Conservation (phyloP, 257 asterid species). For the Solanum clarkiae region DNA sequence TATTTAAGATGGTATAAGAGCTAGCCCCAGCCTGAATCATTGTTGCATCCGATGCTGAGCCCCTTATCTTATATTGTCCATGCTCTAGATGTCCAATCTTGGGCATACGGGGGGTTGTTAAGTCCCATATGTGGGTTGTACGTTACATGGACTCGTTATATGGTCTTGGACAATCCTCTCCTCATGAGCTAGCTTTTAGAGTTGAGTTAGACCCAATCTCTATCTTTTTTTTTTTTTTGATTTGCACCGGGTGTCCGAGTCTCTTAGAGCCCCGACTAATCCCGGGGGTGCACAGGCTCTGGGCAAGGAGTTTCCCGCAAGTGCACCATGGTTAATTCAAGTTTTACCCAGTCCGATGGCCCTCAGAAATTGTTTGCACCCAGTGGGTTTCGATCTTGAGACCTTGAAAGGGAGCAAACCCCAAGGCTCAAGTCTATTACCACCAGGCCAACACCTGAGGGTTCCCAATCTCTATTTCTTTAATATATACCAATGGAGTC, state of each 20-base stretch:
- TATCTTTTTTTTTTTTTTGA: background rate
- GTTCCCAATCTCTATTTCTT: background rate
- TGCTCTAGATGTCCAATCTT: background rate
- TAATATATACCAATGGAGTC: background rate
- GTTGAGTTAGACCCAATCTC: background rate
- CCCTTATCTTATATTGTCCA: background rate
- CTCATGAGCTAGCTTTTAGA: too few relatives aligned
- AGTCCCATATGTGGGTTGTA: background rate
- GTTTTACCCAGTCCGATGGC: too few relatives aligned
- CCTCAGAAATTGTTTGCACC: too few relatives aligned
- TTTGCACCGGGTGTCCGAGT: too few relatives aligned
- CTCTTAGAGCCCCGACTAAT: too few relatives aligned
- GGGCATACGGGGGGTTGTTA: background rate
- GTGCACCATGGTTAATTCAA: too few relatives aligned
- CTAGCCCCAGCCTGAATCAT: background rate
- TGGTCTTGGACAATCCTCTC: background rate
- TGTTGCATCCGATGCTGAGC: background rate
- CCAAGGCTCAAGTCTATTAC: too few relatives aligned
- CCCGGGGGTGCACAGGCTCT: too few relatives aligned
- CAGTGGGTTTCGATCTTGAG: too few relatives aligned
- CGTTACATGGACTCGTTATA: background rate
- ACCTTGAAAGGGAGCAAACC: too few relatives aligned
- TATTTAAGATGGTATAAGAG: background rate
- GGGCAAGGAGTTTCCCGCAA: too few relatives aligned
- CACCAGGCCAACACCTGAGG: too few relatives aligned